These are phyloP conservation scores for Alternaria rosae DNA, from an alignment of 2,329 filamentous ascomycete genomes.

Conservation along the genomic window DNA sequence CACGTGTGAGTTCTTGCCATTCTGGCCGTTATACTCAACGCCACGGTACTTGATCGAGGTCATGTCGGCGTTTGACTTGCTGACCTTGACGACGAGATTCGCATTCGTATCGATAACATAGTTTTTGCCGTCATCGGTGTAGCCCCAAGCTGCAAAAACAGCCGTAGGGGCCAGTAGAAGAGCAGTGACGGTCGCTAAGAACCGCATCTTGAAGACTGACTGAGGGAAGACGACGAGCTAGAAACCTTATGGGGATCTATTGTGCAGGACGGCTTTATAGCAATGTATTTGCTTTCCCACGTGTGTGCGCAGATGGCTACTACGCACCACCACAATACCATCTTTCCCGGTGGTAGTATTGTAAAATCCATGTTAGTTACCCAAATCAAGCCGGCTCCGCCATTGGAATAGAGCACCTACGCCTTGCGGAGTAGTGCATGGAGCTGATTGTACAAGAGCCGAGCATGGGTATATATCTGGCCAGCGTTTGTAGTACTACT, in stretches of 20 bases:
- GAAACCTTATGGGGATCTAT: not conserved
- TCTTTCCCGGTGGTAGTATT: not conserved
- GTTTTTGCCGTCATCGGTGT: conserved; percentile 49
- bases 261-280: not conserved
- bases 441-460: not conserved
- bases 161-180: conserved; percentile 35
- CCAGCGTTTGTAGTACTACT: not conserved
- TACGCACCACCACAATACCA: not conserved
- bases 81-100: conserved; percentile 37
- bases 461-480: not conserved
- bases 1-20: conserved; percentile 59
- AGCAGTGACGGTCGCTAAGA: conserved; percentile 19
- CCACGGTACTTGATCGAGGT: conserved; percentile 67
- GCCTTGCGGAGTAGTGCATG: not conserved
- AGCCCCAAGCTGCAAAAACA: conserved; percentile 52
- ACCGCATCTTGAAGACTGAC: conserved; percentile 19
- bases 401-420: not conserved
- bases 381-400: not conserved
- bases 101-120: conserved; percentile 49
- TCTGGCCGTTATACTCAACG: conserved; percentile 58
- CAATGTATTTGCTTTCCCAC: not conserved
- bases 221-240: not conserved
- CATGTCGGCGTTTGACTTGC: conserved; percentile 64
- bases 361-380: not conserved
- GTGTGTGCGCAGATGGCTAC: not conserved